phyloP scores from a whole-genome alignment of 306 rosid genomes.

The Cucumis melo region DNA sequence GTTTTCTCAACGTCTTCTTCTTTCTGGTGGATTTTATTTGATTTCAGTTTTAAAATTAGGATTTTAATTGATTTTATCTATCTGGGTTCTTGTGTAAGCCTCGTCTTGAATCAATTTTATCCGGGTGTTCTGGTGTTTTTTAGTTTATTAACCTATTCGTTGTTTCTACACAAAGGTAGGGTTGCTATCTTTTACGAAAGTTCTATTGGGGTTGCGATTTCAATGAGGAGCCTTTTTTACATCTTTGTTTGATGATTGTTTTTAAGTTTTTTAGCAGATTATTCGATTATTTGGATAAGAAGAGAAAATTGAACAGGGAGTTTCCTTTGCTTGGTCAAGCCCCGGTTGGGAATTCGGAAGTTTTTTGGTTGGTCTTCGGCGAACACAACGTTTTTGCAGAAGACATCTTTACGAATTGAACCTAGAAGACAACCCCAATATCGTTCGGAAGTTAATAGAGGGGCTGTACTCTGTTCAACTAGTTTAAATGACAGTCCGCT shows the following conservation, averaged over 20 bases:
- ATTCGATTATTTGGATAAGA: background rate
- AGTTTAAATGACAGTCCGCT: slow-evolving; percentile 10
- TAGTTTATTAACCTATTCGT: background rate
- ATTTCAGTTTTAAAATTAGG: background rate
- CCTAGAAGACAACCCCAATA: slow-evolving; percentile 7
- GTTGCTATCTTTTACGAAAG: background rate
- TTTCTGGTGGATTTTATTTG: background rate
- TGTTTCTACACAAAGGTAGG: background rate
- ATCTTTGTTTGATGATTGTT: background rate
- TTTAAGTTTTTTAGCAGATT: background rate
- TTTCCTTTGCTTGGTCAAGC: background rate
- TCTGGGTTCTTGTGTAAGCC: background rate
- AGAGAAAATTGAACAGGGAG: background rate
- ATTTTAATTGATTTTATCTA: background rate
- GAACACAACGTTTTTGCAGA: slow-evolving; percentile 3
- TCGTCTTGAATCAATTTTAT: background rate
- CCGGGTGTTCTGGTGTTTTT: background rate
- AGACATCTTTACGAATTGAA: slow-evolving; percentile 13
- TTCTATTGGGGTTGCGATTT: background rate
- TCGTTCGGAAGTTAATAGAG: slow-evolving; percentile 10
- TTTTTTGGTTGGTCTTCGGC: background rate
- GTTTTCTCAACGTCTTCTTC: background rate
- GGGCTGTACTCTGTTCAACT: slow-evolving; percentile 23
- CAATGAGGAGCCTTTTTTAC: background rate
- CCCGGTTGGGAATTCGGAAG: background rate